Conservation (phyloP, 2,329 filamentous ascomycete genomes). For the Knufia petricola region DNA sequence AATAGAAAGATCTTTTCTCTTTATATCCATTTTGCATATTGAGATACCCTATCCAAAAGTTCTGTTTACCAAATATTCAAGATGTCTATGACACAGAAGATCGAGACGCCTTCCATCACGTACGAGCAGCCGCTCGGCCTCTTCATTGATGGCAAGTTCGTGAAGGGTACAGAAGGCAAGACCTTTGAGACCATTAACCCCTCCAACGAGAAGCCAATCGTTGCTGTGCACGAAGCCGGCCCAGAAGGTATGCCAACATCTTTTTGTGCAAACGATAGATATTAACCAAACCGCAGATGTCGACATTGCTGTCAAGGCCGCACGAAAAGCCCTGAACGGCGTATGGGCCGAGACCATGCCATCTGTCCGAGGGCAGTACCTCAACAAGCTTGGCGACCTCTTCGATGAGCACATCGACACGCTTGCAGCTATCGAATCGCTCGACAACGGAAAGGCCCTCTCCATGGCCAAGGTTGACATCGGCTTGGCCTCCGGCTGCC, state of each 20-base stretch:
- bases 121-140: conserved; percentile 35
- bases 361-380: conserved; percentile 19
- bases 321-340: conserved; percentile 24
- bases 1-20: conserved; percentile 9
- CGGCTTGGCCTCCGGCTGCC: conserved; percentile 53
- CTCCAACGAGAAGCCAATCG: conserved; percentile 72
- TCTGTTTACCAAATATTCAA: conserved; percentile 12
- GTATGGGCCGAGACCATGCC: conserved; percentile 23
- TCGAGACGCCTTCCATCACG: conserved; percentile 32
- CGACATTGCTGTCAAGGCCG: conserved; percentile 29
- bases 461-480: conserved; percentile 57
- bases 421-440: conserved; percentile 23
- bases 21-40: not conserved
- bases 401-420: conserved; percentile 21
- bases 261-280: no score
- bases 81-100: conserved; percentile 33
- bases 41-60: conserved; percentile 6
- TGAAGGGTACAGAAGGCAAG: conserved; percentile 73
- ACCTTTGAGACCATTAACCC: conserved; percentile 92
- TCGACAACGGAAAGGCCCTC: conserved; percentile 35
- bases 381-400: conserved; percentile 38
- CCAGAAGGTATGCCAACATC: conserved; percentile 64
- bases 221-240: conserved; percentile 70
- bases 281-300: no score
- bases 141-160: conserved; percentile 69